These are phyloP conservation scores for Fusarium coicis DNA, from an alignment of 2,329 filamentous ascomycete species.

Conservation along the genomic window DNA sequence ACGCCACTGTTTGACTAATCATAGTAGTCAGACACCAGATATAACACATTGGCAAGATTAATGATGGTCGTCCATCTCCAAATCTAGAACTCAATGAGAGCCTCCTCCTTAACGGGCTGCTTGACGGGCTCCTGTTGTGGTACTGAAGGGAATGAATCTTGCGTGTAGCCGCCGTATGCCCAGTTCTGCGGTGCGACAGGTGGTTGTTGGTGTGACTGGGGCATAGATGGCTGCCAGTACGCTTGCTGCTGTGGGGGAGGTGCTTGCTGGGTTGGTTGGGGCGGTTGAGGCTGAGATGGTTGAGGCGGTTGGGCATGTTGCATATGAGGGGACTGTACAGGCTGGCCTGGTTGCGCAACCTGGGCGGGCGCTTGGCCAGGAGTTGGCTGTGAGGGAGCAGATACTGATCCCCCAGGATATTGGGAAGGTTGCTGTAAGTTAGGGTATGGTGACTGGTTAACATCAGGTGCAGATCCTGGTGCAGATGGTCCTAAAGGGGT, in stretches of 20 bases:
- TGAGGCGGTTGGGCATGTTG: slow-evolving; percentile 48
- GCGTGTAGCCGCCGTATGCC: slow-evolving; percentile 63
- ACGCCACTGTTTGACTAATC: slow-evolving; percentile 21
- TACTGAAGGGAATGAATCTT: slow-evolving; percentile 72
- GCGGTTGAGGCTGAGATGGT: slow-evolving; percentile 46
- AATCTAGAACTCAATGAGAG: slow-evolving; percentile 77
- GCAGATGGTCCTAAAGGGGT: slow-evolving; percentile 53
- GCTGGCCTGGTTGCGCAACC: slow-evolving; percentile 34
- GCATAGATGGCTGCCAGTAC: slow-evolving; percentile 52
- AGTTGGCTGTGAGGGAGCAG: slow-evolving; percentile 48
- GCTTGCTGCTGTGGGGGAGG: slow-evolving; percentile 49
- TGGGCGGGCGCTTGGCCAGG: slow-evolving; percentile 45
- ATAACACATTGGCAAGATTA: background rate
- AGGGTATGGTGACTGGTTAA: slow-evolving; percentile 62
- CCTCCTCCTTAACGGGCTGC: slow-evolving; percentile 74
- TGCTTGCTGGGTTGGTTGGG: slow-evolving; percentile 41
- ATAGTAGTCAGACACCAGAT: background rate
- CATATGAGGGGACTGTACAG: slow-evolving; percentile 36
- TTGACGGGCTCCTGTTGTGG: slow-evolving; percentile 57
- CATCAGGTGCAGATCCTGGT: slow-evolving; percentile 54
- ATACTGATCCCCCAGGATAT: slow-evolving; percentile 57
- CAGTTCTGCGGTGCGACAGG: slow-evolving; percentile 54
- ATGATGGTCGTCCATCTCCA: background rate
- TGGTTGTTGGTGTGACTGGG: slow-evolving; percentile 45
- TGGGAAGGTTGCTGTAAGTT: slow-evolving; percentile 60